A percentile compares a stretch with the other conserved stretches of the same genome.
phyloP scores from a whole-genome alignment of 139 green algal species.

The Tetraselmis chui region DNA sequence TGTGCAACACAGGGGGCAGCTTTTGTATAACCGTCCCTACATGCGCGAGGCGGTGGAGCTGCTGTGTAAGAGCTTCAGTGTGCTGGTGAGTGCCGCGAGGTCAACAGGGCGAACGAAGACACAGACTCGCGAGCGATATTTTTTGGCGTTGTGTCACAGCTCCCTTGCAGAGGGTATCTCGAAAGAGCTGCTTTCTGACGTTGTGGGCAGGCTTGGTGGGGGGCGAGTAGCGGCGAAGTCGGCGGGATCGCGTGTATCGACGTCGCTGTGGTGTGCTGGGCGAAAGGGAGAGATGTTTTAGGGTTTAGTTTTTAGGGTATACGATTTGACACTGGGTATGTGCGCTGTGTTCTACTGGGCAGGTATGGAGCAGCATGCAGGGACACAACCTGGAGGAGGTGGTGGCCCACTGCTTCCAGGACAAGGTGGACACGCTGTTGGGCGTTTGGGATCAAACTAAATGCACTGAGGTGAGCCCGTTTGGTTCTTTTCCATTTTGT shows the following conservation, averaged over 20 bases:
- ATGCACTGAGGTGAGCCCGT: not conserved
- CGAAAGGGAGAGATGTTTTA: no score
- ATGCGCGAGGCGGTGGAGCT: not conserved
- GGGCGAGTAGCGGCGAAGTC: no score
- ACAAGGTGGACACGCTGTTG: not conserved
- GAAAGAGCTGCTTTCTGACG: no score
- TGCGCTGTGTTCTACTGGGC: not conserved
- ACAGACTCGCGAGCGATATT: no score
- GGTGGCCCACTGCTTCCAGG: not conserved
- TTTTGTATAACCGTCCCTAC: not conserved
- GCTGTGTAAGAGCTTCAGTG: not conserved
- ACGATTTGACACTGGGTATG: not conserved
- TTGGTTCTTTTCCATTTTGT: no score
- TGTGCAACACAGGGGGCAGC: not conserved
- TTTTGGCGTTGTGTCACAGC: not conserved
- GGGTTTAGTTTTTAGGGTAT: no score
- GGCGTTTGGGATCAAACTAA: not conserved
- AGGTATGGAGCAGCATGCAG: not conserved
- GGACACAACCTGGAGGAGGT: not conserved
- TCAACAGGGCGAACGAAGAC: not conserved
- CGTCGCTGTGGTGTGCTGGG: no score
- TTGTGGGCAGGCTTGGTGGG: no score
- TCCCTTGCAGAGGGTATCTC: no score
- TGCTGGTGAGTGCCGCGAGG: not conserved
- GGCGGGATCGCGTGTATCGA: no score